phyloP scores from a whole-genome alignment of 2,329 filamentous ascomycete genomes.

The Cryphonectria nitschkei region DNA sequence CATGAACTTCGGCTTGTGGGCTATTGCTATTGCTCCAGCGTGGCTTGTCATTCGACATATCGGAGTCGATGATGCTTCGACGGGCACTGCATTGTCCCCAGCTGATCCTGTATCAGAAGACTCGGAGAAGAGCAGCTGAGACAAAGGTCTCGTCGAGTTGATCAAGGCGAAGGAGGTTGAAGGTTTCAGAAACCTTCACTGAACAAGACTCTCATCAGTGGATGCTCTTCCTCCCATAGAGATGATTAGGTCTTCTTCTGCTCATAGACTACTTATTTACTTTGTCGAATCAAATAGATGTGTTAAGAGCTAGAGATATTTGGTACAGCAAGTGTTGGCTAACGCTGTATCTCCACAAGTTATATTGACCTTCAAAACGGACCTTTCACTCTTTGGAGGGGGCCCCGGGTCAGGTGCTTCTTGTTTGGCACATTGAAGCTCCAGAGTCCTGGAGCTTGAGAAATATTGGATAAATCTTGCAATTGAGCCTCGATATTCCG shows the following conservation, averaged over 20 bases:
- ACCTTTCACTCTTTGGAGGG: too few relatives aligned
- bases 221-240: neutral
- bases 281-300: too few relatives aligned
- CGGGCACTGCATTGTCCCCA: conserved; percentile 47
- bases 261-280: neutral
- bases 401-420: too few relatives aligned
- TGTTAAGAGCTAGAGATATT: too few relatives aligned
- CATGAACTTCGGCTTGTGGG: conserved; percentile 73
- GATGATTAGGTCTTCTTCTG: neutral
- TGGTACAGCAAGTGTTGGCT: too few relatives aligned
- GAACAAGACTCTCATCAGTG: too few relatives aligned
- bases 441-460: too few relatives aligned
- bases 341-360: too few relatives aligned
- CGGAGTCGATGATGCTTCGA: neutral
- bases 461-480: too few relatives aligned
- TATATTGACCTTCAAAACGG: too few relatives aligned
- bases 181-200: neutral
- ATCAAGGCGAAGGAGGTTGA: neutral
- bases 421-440: too few relatives aligned
- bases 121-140: conserved; percentile 3
- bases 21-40: conserved; percentile 62
- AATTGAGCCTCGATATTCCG: too few relatives aligned
- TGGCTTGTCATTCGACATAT: conserved; percentile 58
- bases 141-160: neutral
- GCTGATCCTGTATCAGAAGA: conserved; percentile 31